A percentile compares a stretch with the other conserved stretches of the same genome.
These are phyloP conservation scores for Mucor circinelloides DNA, from an alignment of 371 early-diverging fungal species.

Conservation along the genomic window DNA sequence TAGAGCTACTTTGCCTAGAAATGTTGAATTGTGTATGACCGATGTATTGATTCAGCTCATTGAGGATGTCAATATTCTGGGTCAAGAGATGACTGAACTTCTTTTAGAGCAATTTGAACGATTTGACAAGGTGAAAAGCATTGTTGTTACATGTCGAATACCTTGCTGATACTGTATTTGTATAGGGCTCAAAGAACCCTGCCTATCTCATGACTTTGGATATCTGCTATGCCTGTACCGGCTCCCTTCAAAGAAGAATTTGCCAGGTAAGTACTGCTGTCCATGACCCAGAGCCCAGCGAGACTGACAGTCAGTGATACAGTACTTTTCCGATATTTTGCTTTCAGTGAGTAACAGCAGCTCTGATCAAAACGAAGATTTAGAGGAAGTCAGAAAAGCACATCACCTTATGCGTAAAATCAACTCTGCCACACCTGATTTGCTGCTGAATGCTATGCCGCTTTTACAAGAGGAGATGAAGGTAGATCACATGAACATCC, in stretches of 20 bases:
- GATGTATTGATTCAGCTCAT: conserved; percentile 85
- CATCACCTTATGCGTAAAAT: conserved; percentile 84
- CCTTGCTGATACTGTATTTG: background rate
- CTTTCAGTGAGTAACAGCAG: conserved; percentile 52
- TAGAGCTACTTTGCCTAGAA: conserved; percentile 72
- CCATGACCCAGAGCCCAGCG: too few species aligned
- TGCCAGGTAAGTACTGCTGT: conserved; percentile 63
- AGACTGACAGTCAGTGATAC: background rate
- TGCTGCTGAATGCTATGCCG: conserved; percentile 91
- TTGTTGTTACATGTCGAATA: background rate
- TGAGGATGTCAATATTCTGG: conserved; percentile 72
- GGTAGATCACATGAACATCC: conserved; percentile 76
- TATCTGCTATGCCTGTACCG: conserved; percentile 73
- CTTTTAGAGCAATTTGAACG: conserved; percentile 78
- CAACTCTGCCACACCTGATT: conserved; percentile 70
- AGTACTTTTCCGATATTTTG: conserved; percentile 80
- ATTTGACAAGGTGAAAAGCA: conserved; percentile 53
- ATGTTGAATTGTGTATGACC: conserved; percentile 77
- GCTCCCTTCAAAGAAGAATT: conserved; percentile 86
- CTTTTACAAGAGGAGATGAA: conserved; percentile 91
- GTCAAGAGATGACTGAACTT: conserved; percentile 78
- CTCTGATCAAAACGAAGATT: conserved; percentile 44
- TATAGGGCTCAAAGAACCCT: conserved; percentile 67
- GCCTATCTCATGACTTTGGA: conserved; percentile 84
- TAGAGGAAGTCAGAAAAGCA: conserved; percentile 65